Percentiles rank a stretch among this genome's conserved stretches.
These are phyloP conservation scores for Paecilomyces sp. DNA, from an alignment of 2,329 filamentous ascomycete genomes.

Conservation along the genomic window DNA sequence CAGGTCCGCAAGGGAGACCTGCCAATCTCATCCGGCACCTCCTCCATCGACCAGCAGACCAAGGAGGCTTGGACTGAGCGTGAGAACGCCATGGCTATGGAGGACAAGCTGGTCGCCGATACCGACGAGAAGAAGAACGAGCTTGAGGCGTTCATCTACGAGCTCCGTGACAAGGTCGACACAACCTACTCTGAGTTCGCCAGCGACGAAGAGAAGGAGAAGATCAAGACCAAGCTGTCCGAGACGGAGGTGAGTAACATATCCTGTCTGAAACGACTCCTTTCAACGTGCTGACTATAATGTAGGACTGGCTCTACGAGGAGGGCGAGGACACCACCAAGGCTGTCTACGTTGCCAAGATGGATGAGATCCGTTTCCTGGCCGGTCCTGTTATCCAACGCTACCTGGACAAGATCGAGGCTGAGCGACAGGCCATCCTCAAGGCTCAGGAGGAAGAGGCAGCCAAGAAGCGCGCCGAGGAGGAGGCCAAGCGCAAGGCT, in stretches of 20 bases:
- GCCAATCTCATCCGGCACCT: conserved; percentile 75
- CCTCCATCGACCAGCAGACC: conserved; percentile 62
- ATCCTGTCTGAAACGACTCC: background rate
- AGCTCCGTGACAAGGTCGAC: conserved; percentile 90
- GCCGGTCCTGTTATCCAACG: conserved; percentile 89
- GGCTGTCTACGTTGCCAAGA: conserved; percentile 87
- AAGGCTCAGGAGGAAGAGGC: conserved; percentile 59
- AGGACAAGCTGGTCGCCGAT: conserved; percentile 96
- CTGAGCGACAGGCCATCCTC: conserved; percentile 67
- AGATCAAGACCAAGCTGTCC: conserved; percentile 76
- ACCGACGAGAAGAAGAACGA: conserved; percentile 99
- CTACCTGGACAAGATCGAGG: conserved; percentile 89
- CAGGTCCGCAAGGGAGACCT: conserved; percentile 96
- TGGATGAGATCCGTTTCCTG: conserved; percentile 87
- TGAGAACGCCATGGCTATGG: conserved; percentile 87
- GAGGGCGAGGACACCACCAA: conserved; percentile 93
- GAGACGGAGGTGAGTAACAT: conserved; percentile 66
- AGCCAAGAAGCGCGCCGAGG: conserved; percentile 55
- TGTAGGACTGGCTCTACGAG: conserved; percentile 96
- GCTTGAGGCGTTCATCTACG: conserved; percentile 95
- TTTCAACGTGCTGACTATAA: conserved; percentile 12
- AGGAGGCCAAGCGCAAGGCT: conserved; percentile 70
- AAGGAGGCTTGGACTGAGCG: conserved; percentile 69
- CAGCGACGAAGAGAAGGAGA: conserved; percentile 85
- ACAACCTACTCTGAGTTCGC: conserved; percentile 84